Conservation (phyloP, 768 basidiomycete genomes). For the Suillus discolor region DNA sequence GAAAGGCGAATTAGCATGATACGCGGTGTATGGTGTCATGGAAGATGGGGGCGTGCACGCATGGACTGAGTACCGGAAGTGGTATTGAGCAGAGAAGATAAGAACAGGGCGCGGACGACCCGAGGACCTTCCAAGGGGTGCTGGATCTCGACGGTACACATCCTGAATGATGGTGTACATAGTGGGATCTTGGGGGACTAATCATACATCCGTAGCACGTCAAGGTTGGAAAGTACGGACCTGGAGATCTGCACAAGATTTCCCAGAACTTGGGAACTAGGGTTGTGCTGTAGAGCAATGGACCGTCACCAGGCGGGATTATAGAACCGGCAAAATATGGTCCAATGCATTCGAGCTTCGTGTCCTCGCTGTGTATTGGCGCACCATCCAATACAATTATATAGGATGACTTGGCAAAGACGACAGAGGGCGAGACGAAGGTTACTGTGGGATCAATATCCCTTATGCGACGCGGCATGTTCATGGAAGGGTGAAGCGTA, state of each 20-base stretch:
- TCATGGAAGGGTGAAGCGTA: slow-evolving; percentile 8
- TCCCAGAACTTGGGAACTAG: slow-evolving; percentile 71
- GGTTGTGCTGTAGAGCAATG: slow-evolving; percentile 57
- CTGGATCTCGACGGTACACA: slow-evolving; percentile 36
- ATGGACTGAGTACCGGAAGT: slow-evolving; percentile 47
- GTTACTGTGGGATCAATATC: slow-evolving; percentile 70
- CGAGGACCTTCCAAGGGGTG: slow-evolving; percentile 21
- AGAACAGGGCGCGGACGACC: slow-evolving; percentile 30
- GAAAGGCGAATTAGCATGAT: neutral
- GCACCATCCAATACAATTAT: slow-evolving; percentile 52
- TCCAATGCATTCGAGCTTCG: slow-evolving; percentile 35
- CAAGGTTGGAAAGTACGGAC: slow-evolving; percentile 33
- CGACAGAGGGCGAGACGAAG: slow-evolving; percentile 51
- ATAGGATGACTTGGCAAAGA: slow-evolving; percentile 57
- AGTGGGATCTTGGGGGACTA: slow-evolving; percentile 54
- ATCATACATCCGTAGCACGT: slow-evolving; percentile 22
- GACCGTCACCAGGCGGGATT: slow-evolving; percentile 24
- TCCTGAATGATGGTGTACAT: slow-evolving; percentile 68
- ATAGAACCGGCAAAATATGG: slow-evolving; percentile 28
- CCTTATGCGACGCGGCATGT: slow-evolving; percentile 51
- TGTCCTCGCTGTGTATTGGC: slow-evolving; percentile 20
- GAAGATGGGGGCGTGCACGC: slow-evolving; percentile 16
- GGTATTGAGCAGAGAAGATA: slow-evolving; percentile 61
- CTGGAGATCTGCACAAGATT: slow-evolving; percentile 54
- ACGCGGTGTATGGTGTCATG: slow-evolving; percentile 14